Conservation (phyloP, 768 basidiomycete species). For the Podaxis sp. region DNA sequence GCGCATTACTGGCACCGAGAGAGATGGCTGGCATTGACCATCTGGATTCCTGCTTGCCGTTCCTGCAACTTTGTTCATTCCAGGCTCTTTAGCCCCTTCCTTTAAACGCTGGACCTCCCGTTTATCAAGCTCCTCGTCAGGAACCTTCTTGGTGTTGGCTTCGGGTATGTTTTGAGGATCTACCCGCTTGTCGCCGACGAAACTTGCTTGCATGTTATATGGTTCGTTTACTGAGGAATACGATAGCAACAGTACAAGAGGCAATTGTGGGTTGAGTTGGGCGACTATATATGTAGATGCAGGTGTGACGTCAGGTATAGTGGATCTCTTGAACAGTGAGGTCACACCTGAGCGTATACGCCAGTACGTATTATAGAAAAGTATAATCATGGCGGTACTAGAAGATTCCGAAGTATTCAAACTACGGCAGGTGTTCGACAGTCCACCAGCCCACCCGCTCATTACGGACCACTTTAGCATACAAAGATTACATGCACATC, state of each 20-base stretch:
- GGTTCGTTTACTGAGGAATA: background rate
- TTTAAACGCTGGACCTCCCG: background rate
- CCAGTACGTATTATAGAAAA: no score
- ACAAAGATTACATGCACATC: no score
- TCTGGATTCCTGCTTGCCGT: background rate
- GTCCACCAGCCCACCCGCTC: no score
- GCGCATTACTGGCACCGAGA: background rate
- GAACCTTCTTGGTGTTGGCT: background rate
- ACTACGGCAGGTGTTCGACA: no score
- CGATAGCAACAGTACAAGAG: background rate
- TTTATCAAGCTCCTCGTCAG: conserved; percentile 2
- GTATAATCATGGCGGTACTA: no score
- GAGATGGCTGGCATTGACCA: background rate
- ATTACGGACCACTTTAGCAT: no score
- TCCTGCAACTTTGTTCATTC: background rate
- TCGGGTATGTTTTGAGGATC: background rate
- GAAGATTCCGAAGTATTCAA: no score
- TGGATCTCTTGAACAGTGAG: no score
- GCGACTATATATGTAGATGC: no score
- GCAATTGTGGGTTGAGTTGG: background rate
- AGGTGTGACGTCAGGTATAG: no score
- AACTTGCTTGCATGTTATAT: conserved; percentile 2
- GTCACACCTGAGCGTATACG: no score
- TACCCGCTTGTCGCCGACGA: background rate
- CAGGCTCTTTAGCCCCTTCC: background rate